These are phyloP conservation scores for Phytophthora pseudosyringae DNA, from an alignment of 352 stramenopile genomes.

Conservation along the genomic window DNA sequence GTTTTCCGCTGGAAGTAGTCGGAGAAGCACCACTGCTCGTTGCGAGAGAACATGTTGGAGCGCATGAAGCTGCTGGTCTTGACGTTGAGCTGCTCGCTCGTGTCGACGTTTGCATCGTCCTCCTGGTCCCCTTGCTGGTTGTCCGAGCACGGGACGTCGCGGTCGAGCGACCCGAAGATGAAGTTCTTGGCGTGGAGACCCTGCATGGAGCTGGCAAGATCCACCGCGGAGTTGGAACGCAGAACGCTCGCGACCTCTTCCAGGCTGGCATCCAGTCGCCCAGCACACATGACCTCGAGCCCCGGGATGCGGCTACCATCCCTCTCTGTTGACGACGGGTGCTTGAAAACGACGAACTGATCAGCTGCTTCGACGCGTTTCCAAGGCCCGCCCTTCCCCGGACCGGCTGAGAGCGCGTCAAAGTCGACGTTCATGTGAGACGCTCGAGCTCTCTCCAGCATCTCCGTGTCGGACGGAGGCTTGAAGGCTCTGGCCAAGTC, in stretches of 20 bases:
- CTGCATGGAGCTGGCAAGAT: slow-evolving; percentile 35
- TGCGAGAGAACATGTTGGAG: slow-evolving; percentile 33
- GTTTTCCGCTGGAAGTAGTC: slow-evolving; percentile 28
- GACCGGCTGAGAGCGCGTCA: slow-evolving; percentile 26
- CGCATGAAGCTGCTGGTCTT: slow-evolving; percentile 47
- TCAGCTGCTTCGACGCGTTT: slow-evolving; percentile 29
- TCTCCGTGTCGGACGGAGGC: slow-evolving; percentile 17
- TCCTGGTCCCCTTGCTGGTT: background rate
- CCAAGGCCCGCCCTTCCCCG: slow-evolving; percentile 27
- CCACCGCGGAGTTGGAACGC: slow-evolving; percentile 17
- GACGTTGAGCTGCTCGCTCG: slow-evolving; percentile 35
- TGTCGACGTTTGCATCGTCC: background rate
- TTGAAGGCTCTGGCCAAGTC: background rate
- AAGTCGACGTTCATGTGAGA: slow-evolving; percentile 32
- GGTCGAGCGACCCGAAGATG: slow-evolving; percentile 44
- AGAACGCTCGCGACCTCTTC: slow-evolving; percentile 39
- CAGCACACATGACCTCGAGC: slow-evolving; percentile 41
- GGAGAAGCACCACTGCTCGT: slow-evolving; percentile 2
- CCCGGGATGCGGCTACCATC: slow-evolving; percentile 17
- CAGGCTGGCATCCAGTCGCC: slow-evolving; percentile 33
- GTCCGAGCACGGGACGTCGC: slow-evolving; percentile 25
- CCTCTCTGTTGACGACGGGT: background rate
- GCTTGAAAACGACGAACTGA: slow-evolving; percentile 38
- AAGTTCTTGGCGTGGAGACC: slow-evolving; percentile 45
- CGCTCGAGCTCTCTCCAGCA: slow-evolving; percentile 33